phyloP scores from a whole-genome alignment of 768 basidiomycete genomes.

The Paxillus involutus region DNA sequence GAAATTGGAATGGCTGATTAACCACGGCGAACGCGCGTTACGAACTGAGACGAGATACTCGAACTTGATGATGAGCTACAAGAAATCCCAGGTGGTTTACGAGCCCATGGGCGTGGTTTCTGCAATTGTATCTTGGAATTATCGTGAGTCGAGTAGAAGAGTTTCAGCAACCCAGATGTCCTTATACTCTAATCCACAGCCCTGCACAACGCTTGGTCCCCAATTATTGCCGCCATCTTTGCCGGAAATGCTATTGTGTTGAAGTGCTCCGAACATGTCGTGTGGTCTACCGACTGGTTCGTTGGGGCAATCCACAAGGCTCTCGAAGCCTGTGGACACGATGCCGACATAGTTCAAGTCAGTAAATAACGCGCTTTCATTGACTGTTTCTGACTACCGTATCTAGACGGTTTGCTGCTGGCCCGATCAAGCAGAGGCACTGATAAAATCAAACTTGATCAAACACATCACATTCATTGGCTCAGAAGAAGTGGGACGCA shows the following conservation, averaged over 20 bases:
- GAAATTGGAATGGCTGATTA: constrained; percentile 90
- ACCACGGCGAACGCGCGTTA: constrained; percentile 78
- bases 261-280: constrained; percentile 90
- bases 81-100: constrained; percentile 76
- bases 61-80: constrained; percentile 72
- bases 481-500: constrained; percentile 74
- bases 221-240: constrained; percentile 88
- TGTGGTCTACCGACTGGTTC: constrained; percentile 89
- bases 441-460: constrained; percentile 78
- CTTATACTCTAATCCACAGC: constrained; percentile 45
- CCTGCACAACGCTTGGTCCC: constrained; percentile 92
- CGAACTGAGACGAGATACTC: constrained; percentile 68
- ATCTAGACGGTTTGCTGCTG: constrained; percentile 78
- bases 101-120: constrained; percentile 93
- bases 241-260: constrained; percentile 88
- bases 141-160: constrained; percentile 53
- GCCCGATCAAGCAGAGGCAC: constrained; percentile 79
- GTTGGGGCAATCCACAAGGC: constrained; percentile 76
- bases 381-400: constrained; percentile 7
- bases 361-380: constrained; percentile 7
- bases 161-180: not conserved
- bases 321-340: constrained; percentile 78
- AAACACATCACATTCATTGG: constrained; percentile 97
- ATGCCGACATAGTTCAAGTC: constrained; percentile 88
- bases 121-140: constrained; percentile 95